Conservation (phyloP, 2,329 filamentous ascomycete species). For the Aspergillus sclerotialis region DNA sequence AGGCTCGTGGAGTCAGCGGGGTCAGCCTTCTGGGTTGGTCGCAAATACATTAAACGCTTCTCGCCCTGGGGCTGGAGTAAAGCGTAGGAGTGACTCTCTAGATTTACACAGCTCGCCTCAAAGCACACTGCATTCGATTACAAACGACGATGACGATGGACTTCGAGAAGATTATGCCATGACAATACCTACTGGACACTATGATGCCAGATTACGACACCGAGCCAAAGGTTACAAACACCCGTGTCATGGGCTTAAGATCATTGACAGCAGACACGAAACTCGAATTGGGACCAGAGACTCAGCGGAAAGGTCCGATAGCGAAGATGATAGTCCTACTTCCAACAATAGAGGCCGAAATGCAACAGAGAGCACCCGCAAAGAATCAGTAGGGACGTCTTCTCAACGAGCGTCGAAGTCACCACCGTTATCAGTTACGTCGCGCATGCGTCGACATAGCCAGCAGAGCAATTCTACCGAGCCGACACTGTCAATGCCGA, state of each 20-base stretch:
- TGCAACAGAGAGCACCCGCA: too few species aligned
- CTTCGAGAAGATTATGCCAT: slow-evolving; percentile 10
- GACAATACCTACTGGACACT: slow-evolving; percentile 23
- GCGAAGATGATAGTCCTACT: slow-evolving; percentile 1
- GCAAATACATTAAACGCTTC: slow-evolving; percentile 5
- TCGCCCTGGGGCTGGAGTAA: slow-evolving; percentile 9
- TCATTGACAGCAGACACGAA: slow-evolving; percentile 3
- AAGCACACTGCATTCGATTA: too few species aligned
- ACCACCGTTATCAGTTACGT: slow-evolving; percentile 30
- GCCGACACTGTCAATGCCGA: slow-evolving; percentile 16
- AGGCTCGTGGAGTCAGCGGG: slow-evolving; percentile 37
- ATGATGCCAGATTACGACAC: slow-evolving; percentile 21
- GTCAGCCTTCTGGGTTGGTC: slow-evolving; percentile 16
- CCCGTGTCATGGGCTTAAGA: slow-evolving; percentile 8
- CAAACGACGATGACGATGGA: background rate
- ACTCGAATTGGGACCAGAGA: background rate
- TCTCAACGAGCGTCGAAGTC: slow-evolving; percentile 24
- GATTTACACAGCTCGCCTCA: too few species aligned
- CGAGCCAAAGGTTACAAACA: slow-evolving; percentile 10
- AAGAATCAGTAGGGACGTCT: too few species aligned
- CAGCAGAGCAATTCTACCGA: slow-evolving; percentile 24
- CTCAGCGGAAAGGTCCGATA: background rate
- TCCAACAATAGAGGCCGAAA: background rate
- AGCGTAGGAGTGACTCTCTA: too few species aligned
- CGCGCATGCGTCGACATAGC: slow-evolving; percentile 30